Evolutionary conservation across 2,329 filamentous ascomycete genomes (phyloP), one percentile per base, ranked within the genome.

Genomic region (Monosporascus sp.): DNA sequence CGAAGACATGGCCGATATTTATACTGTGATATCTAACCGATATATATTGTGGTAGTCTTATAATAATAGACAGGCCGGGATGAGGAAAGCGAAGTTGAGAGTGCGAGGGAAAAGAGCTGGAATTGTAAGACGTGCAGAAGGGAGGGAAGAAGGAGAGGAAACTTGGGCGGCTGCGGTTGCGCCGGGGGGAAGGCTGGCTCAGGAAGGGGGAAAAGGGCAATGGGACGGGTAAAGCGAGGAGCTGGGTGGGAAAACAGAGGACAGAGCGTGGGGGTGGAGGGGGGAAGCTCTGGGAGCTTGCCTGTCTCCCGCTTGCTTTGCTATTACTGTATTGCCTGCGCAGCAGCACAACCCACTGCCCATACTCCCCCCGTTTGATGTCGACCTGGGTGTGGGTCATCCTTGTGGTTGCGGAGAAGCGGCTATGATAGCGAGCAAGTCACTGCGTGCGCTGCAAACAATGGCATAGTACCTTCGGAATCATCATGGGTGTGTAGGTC

Each of bases 151-250:
- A 57, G 53, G 53, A 51, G 60, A 58, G 55, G 60, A 61, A 52
- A 62, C 59, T 53, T 52, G 57, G 58, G 61, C 58, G 54, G 49
- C 60, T 31, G 63, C 57, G 60, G 63, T 60, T 60, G 62, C 59
- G 61, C 57, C 58, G 57, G 54, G 53, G 60, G 56, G 57, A 58
- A 63, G 63, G 62, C 61, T 58, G 61, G 59, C 53, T 60, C 54
- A 57, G 56, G 45, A 57, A 57, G 48, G 54, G 59, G 48, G 27
- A 41, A 38, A 25, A 27, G 27, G 5, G 9, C 31, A 50, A 52
- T 25, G 20, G 31, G 27, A 31, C 45, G 49, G 36, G 41, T 22
- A 50, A 50, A 50, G 48, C 31, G 57, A 56, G 55, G 54, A 59
- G 58, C 58, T 56, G 50, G 53, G 51, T 55, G 55, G 55, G 52